Conservation (phyloP, 805 yeast genomes). For the Nakazawaea anatomiae region DNA sequence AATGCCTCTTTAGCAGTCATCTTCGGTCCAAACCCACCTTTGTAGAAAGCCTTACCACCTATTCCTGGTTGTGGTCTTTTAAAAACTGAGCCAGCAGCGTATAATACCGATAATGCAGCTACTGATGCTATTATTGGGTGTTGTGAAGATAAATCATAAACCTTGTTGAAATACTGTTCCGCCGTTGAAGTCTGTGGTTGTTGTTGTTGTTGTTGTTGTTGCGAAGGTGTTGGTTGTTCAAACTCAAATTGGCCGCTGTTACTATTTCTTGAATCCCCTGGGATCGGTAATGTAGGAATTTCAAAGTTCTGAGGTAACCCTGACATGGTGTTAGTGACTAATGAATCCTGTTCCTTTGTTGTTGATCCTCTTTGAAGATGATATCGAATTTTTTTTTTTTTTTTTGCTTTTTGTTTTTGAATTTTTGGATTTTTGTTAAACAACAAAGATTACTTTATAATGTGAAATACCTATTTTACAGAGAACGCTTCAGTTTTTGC, state of each 20-base stretch:
- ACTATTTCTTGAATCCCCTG: slow-evolving; percentile 36
- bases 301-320: slow-evolving; percentile 32
- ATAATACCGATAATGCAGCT: slow-evolving; percentile 61
- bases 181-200: slow-evolving; percentile 30
- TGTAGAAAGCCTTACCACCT: slow-evolving; percentile 60
- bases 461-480: no score
- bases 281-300: slow-evolving; percentile 50
- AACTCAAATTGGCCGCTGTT: slow-evolving; percentile 9
- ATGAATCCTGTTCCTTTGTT: no score
- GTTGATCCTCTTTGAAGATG: neutral
- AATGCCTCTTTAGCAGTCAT: slow-evolving; percentile 88
- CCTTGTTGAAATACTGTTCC: slow-evolving; percentile 62
- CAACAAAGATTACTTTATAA: no score
- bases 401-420: no score
- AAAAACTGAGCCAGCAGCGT: slow-evolving; percentile 61
- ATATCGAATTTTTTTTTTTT: neutral
- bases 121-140: slow-evolving; percentile 74
- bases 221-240: slow-evolving; percentile 18
- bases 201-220: slow-evolving; percentile 16
- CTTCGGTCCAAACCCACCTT: slow-evolving; percentile 90
- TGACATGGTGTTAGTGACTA: neutral
- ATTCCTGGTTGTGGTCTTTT: slow-evolving; percentile 64
- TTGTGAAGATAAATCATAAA: slow-evolving; percentile 53
- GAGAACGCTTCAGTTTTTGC: no score
- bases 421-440: no score